A percentile compares a stretch with the other conserved stretches of the same genome.
Conservation (phyloP, 2,329 filamentous ascomycete genomes). For the Penicillium sp. region DNA sequence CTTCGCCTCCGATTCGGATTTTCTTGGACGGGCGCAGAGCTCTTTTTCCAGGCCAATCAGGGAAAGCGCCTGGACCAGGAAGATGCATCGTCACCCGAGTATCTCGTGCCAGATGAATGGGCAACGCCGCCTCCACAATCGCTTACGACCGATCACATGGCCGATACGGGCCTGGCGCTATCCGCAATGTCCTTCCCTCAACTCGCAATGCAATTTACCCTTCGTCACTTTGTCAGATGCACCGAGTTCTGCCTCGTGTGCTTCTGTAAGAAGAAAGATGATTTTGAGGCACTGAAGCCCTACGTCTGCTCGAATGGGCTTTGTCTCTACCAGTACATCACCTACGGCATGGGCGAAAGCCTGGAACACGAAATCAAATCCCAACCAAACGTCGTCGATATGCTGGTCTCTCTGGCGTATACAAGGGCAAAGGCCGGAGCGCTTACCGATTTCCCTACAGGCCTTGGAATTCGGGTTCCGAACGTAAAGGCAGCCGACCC, state of each 20-base stretch:
- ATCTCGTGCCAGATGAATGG: conserved; percentile 25
- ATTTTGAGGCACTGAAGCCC: conserved; percentile 53
- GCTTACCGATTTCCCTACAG: conserved; percentile 54
- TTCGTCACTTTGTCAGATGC: conserved; percentile 73
- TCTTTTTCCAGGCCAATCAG: conserved; percentile 50
- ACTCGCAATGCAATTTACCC: conserved; percentile 66
- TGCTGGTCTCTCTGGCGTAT: conserved; percentile 80
- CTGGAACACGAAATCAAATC: conserved; percentile 78
- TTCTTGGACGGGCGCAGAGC: conserved; percentile 65
- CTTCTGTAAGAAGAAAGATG: conserved; percentile 61
- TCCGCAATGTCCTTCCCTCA: conserved; percentile 52
- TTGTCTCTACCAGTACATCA: conserved; percentile 84
- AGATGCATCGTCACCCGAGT: conserved; percentile 12
- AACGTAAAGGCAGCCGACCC: background rate
- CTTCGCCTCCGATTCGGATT: conserved; percentile 52
- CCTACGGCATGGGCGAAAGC: conserved; percentile 76
- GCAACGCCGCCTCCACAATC: conserved; percentile 35
- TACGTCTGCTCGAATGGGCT: conserved; percentile 72
- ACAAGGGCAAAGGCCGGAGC: conserved; percentile 43
- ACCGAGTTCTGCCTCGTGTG: conserved; percentile 86
- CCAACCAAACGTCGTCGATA: conserved; percentile 77
- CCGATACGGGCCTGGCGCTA: conserved; percentile 17
- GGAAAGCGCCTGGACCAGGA: conserved; percentile 24
- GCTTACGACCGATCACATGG: conserved; percentile 51
- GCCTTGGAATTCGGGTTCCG: conserved; percentile 54